A percentile compares a stretch with the other conserved stretches of the same genome.
Evolutionary conservation across 2,329 filamentous ascomycete species (phyloP).

Genomic region (Falciphora oryzae): DNA sequence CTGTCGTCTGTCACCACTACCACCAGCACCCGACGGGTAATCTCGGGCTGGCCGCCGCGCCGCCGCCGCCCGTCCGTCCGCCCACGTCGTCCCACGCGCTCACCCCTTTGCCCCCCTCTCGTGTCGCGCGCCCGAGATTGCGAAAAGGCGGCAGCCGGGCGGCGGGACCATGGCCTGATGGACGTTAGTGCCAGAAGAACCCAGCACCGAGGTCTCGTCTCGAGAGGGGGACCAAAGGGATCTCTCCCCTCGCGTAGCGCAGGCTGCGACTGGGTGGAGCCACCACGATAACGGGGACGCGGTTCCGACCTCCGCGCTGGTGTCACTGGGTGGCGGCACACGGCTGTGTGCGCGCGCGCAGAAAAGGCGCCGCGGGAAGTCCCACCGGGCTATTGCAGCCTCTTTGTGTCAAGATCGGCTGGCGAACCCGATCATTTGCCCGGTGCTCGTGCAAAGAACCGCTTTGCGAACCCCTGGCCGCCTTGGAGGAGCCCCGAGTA

Average conservation of each 20-base stretch:
- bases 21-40: no score
- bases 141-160: background rate
- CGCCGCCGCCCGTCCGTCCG: background rate
- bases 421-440: background rate
- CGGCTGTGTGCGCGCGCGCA: no score
- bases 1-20: background rate
- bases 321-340: background rate
- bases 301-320: background rate
- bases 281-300: background rate
- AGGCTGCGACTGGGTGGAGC: no score
- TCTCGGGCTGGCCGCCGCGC: background rate
- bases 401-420: background rate
- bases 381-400: no score
- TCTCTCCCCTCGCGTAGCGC: background rate
- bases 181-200: background rate
- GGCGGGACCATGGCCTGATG: background rate
- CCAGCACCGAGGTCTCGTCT: no score
- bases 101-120: background rate
- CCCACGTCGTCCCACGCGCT: background rate
- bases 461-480: no score
- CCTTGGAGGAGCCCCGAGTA: background rate
- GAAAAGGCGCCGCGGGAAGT: no score
- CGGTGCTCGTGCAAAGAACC: background rate
- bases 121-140: background rate
- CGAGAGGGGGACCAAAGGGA: background rate